Percentiles rank a stretch among this genome's conserved stretches.
Conservation (phyloP, 2,329 filamentous ascomycete species). For the Aureobasidium sp. region DNA sequence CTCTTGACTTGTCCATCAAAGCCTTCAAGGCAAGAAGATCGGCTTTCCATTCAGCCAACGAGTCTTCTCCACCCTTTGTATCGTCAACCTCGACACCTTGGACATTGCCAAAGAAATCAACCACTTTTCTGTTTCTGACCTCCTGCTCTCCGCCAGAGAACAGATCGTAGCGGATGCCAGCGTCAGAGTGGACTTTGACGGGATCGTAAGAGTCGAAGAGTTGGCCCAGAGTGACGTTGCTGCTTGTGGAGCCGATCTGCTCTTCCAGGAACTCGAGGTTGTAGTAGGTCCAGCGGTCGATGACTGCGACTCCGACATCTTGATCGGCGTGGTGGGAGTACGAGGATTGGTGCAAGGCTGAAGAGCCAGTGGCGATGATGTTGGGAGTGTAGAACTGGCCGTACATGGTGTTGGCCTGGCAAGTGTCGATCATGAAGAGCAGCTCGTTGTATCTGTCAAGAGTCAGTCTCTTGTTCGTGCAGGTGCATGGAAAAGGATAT, state of each 20-base stretch:
- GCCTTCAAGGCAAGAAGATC: slow-evolving; percentile 66
- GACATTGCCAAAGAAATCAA: slow-evolving; percentile 97
- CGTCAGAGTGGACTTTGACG: slow-evolving; percentile 86
- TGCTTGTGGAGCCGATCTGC: slow-evolving; percentile 75
- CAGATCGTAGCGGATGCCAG: slow-evolving; percentile 90
- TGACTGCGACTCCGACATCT: slow-evolving; percentile 94
- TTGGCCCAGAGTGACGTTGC: slow-evolving; percentile 84
- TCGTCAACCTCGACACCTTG: slow-evolving; percentile 83
- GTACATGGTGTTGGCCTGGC: slow-evolving; percentile 99
- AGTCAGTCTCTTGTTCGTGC: not conserved
- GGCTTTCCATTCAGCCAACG: slow-evolving; percentile 44
- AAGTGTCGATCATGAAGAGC: slow-evolving; percentile 99
- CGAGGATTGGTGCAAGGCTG: slow-evolving; percentile 87
- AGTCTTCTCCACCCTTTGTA: slow-evolving; percentile 34
- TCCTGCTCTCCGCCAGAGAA: slow-evolving; percentile 75
- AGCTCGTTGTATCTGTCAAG: slow-evolving; percentile 69
- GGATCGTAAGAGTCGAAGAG: slow-evolving; percentile 95
- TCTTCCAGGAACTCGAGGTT: slow-evolving; percentile 94
- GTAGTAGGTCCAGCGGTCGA: slow-evolving; percentile 98
- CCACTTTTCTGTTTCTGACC: slow-evolving; percentile 72
- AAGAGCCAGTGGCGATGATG: slow-evolving; percentile 95
- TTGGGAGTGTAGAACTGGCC: slow-evolving; percentile 96
- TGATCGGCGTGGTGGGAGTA: slow-evolving; percentile 98
- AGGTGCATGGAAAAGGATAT: slow-evolving; percentile 17
- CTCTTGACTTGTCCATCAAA: slow-evolving; percentile 48